Evolutionary conservation across 306 rosid species (phyloP).

Genomic region (Astragalus membranaceus): DNA sequence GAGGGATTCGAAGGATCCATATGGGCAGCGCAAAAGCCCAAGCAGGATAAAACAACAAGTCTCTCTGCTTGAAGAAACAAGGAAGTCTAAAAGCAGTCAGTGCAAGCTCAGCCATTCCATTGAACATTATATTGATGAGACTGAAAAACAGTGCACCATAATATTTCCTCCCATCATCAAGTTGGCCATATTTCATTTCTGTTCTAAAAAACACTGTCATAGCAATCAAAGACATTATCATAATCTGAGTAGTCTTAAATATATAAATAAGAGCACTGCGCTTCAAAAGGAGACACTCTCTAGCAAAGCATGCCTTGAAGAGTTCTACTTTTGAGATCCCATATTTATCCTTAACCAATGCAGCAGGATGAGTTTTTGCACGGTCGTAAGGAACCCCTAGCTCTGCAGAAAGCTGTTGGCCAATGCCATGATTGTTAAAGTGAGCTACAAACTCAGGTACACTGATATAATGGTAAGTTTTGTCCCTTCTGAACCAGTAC

Average conservation of each 20-base stretch:
- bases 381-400: conserved; percentile 46
- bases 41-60: conserved; percentile 51
- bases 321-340: conserved; percentile 62
- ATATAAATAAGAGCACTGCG: conserved; percentile 55
- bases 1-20: conserved; percentile 65
- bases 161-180: conserved; percentile 54
- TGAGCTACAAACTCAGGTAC: conserved; percentile 39
- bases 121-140: conserved; percentile 65
- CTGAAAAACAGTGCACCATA: conserved; percentile 66
- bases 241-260: conserved; percentile 65
- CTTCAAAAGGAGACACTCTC: conserved; percentile 69
- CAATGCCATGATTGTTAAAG: conserved; percentile 31
- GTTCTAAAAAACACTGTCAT: conserved; percentile 64
- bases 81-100: conserved; percentile 59
- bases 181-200: conserved; percentile 49
- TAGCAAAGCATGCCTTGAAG: conserved; percentile 62
- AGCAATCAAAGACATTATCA: conserved; percentile 51
- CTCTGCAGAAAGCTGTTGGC: conserved; percentile 35
- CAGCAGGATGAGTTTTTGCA: conserved; percentile 43
- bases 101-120: conserved; percentile 74
- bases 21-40: conserved; percentile 79
- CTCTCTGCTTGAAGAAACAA: conserved; percentile 70
- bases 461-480: conserved; percentile 44
- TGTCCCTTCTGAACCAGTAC: conserved; percentile 50
- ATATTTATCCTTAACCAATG: conserved; percentile 53